Base-by-base conservation (phyloP, 2,329 filamentous ascomycete genomes). In the Penicillium sp. region DNA sequence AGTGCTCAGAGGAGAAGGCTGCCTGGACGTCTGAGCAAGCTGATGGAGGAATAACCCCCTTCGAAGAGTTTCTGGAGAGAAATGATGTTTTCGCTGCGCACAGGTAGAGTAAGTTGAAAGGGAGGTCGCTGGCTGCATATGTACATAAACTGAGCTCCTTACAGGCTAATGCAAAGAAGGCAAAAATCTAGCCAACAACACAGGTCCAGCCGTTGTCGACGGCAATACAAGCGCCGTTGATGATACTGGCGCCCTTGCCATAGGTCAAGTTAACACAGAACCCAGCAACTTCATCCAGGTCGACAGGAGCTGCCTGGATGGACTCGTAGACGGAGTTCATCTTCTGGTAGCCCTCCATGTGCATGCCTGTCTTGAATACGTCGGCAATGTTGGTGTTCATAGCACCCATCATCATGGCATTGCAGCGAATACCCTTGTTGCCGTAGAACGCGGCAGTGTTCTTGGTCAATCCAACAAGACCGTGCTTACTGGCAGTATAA, bases 361-460 rank as follows among this genome's bases (percentile, higher is more conserved):
- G 65, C 33, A 72, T 47, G 0, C 68, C 68, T 1, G 61, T 37
- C 54, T 59, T 62, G 9, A 85, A 75, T 2, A 76, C 75, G 33
- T 82, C 79, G 2, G 59, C 64, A 51, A 87, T 85, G 60, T 86
- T 85, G 11, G 85, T 86, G 4, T 75, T 60, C 81, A 86, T 85
- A n/a, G 75, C 79, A 10, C 82, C 83, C 43, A 84, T 75, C 62
- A 84, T 71, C 59, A 86, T 70, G 1, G 79, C 79, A 36, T 85
- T 78, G 61, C 77, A 79, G 51, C 80, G 78, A 59, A 87, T 83
- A 24, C 83, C 83, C 70, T 82, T 81, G 33, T 74, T 73, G 1
- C 79, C 79, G 65, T 87, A 87, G 66, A 78, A 83, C 0, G 79
- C 77, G 2, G 84, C 84, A 14, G 83, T 87, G 71, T 83, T 87